Base-by-base conservation (phyloP, 441 rosid species). In the Erodium trifolium region DNA sequence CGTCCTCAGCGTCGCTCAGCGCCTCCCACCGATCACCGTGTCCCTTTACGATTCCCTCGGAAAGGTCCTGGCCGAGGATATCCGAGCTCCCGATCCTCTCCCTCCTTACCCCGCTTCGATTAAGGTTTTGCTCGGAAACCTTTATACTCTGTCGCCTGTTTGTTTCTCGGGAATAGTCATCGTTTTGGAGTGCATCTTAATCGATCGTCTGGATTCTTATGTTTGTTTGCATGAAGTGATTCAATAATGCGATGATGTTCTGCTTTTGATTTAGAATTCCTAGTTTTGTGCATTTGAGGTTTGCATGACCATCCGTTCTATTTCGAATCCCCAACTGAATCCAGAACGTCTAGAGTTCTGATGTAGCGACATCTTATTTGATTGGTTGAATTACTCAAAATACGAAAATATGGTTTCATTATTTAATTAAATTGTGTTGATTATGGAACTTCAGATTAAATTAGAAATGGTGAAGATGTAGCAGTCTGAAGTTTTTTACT, bases 21-120 rank as follows among this genome's bases (percentile, higher is more conserved):
- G 27, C 60, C 82, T 94, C 49, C 80, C 82, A 35, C 89, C 93
- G 0, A 78, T 84, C 16, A 35, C 76, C 7, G 86, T 88, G 7
- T 78, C 91, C 10, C 71, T 92, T 45, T 77, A 80, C 27, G 27
- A 23, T 51, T 87, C 94, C 66, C 85, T 90, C 0, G 98, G 98
- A 60, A 91, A 85, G 76, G 87, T 91, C 9, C 79, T 91, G 73
- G 97, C 90, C 47, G 87, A 91, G 66, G 97, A 90, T 76, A 82
- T 94, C 69, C 81, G 79, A 16, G 88, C 97, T 37, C 89, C 88
- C 45, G 96, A 91, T 73, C 99, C 96, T 70, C 74, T 90, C 14
- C 99, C 97, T 78, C 97, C 98, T 29, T 91, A 89, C 78, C 91
- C 89, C 18, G 99, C 97, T 75, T 93, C 96, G 19, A 74, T 87